Conservation (phyloP, 2,329 filamentous ascomycete species). For the Polychaeton citri region DNA sequence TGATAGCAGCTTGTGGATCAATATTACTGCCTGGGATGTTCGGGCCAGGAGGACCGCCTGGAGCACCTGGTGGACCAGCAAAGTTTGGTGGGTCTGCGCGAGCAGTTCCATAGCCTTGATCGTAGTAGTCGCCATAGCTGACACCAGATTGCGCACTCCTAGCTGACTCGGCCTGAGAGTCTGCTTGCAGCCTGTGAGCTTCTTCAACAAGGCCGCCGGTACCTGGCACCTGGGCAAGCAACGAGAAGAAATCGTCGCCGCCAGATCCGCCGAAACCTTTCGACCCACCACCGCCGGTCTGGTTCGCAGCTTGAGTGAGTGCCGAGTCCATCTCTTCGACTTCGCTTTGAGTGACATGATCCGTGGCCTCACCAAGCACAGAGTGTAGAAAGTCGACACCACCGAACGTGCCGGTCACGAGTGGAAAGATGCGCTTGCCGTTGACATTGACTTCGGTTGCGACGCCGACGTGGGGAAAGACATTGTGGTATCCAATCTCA, state of each 20-base stretch:
- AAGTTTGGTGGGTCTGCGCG: slow-evolving; percentile 25
- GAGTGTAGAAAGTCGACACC: slow-evolving; percentile 31
- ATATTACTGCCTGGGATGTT: slow-evolving; percentile 65
- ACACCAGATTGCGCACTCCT: slow-evolving; percentile 18
- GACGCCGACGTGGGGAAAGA: slow-evolving; percentile 39
- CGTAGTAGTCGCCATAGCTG: slow-evolving; percentile 5
- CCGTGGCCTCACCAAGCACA: slow-evolving; percentile 36
- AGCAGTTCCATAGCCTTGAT: slow-evolving; percentile 22
- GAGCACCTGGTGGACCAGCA: slow-evolving; percentile 26
- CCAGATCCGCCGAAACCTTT: slow-evolving; percentile 33
- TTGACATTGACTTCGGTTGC: slow-evolving; percentile 31
- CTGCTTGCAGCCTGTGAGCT: slow-evolving; percentile 31
- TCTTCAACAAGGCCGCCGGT: slow-evolving; percentile 33
- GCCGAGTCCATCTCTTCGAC: slow-evolving; percentile 34
- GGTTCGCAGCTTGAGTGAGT: slow-evolving; percentile 23
- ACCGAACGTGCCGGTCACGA: slow-evolving; percentile 43
- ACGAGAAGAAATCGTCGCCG: slow-evolving; percentile 67
- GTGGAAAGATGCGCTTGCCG: slow-evolving; percentile 35
- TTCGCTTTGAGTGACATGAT: slow-evolving; percentile 36
- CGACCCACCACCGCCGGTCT: slow-evolving; percentile 4
- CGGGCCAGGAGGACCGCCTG: slow-evolving; percentile 20
- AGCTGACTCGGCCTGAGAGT: slow-evolving; percentile 34
- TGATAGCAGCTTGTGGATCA: slow-evolving; percentile 40
- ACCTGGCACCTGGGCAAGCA: slow-evolving; percentile 66
- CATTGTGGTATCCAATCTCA: slow-evolving; percentile 37